A percentile compares a stretch with the other conserved stretches of the same genome.
phyloP scores from a whole-genome alignment of 2,329 filamentous ascomycete genomes.

The Geosmithia putterillii region DNA sequence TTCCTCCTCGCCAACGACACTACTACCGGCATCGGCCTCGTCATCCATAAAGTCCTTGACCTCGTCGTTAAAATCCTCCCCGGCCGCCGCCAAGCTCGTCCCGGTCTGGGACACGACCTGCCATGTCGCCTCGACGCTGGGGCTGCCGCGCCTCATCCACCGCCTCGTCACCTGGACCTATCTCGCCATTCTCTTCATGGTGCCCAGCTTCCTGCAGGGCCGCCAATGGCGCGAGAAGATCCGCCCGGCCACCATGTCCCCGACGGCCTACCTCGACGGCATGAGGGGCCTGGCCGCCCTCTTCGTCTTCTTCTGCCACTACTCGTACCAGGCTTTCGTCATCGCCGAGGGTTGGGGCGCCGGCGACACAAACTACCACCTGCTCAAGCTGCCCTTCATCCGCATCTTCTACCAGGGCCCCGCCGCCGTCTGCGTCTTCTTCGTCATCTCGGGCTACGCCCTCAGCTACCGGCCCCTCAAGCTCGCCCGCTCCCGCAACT shows the following conservation, averaged over 20 bases:
- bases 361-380: conserved; percentile 26
- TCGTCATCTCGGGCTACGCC: conserved; percentile 50
- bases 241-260: conserved; percentile 27
- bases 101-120: background rate
- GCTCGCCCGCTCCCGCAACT: conserved; percentile 23
- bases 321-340: conserved; percentile 37
- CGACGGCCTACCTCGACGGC: conserved; percentile 46
- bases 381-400: conserved; percentile 40
- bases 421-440: conserved; percentile 48
- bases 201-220: conserved; percentile 40
- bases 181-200: conserved; percentile 29
- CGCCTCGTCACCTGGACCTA: conserved; percentile 21
- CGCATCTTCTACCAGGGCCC: conserved; percentile 42
- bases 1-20: background rate
- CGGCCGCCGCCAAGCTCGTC: too few species aligned
- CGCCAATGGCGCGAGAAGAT: conserved; percentile 26
- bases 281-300: conserved; percentile 44
- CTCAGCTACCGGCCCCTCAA: conserved; percentile 41
- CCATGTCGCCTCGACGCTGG: background rate
- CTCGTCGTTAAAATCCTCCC: background rate
- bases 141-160: conserved; percentile 14
- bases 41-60: too few species aligned
- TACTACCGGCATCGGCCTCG: too few species aligned
- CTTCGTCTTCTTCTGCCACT: conserved; percentile 45
- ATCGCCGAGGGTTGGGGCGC: conserved; percentile 38